These are phyloP conservation scores for Daldinia vernicosa DNA, from an alignment of 495 filamentous ascomycete genomes.

Conservation along the genomic window DNA sequence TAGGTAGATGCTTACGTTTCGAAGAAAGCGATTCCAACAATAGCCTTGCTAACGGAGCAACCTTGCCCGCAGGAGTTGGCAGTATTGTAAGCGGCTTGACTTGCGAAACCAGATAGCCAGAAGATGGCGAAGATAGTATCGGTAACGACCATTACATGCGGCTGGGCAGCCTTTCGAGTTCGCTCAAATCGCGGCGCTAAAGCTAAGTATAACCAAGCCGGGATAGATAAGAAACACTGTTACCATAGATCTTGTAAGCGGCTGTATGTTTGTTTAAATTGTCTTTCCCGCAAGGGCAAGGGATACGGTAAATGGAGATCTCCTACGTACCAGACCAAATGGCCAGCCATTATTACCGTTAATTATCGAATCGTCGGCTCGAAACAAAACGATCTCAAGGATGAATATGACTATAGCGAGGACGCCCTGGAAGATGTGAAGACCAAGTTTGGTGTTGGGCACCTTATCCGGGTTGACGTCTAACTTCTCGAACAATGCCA, in stretches of 20 bases:
- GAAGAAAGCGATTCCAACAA: slow-evolving; percentile 80
- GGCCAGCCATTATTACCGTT: slow-evolving; percentile 78
- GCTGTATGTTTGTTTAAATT: neutral
- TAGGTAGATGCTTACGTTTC: slow-evolving; percentile 67
- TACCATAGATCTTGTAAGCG: slow-evolving; percentile 19
- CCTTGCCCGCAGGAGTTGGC: slow-evolving; percentile 57
- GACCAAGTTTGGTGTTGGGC: slow-evolving; percentile 64
- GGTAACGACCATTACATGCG: slow-evolving; percentile 79
- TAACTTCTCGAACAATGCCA: slow-evolving; percentile 51
- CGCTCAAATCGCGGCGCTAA: slow-evolving; percentile 87
- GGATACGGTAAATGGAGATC: neutral
- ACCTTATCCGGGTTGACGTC: slow-evolving; percentile 61
- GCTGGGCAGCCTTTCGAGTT: slow-evolving; percentile 78
- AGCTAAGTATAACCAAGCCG: slow-evolving; percentile 82
- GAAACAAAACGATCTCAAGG: slow-evolving; percentile 76
- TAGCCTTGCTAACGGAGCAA: slow-evolving; percentile 79
- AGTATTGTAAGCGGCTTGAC: slow-evolving; percentile 73
- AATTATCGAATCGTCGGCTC: slow-evolving; percentile 65
- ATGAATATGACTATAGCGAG: slow-evolving; percentile 76
- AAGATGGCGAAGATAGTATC: slow-evolving; percentile 78
- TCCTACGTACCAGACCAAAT: slow-evolving; percentile 75
- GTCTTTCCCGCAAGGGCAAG: neutral
- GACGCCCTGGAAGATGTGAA: slow-evolving; percentile 70
- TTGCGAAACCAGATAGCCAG: slow-evolving; percentile 86
- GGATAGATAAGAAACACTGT: slow-evolving; percentile 86